Base-by-base conservation (phyloP, 768 basidiomycete species). In the Naematelia encephala region DNA sequence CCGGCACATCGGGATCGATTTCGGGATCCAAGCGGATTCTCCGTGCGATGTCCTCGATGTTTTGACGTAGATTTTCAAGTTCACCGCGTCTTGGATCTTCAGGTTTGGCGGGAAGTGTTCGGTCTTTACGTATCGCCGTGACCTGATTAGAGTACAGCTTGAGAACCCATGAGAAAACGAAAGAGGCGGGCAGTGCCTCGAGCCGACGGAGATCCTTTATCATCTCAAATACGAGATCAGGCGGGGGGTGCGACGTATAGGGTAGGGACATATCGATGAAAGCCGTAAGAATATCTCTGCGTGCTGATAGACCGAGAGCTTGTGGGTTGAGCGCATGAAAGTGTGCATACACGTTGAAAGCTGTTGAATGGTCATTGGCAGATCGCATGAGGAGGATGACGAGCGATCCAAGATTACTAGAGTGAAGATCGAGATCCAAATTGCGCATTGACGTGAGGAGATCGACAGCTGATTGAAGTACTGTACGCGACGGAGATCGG, bases 131-230 rank as follows among this genome's bases (percentile, higher is more conserved):
- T 21, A 62, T 50, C 30, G 58, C 55, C 64, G 66, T 73, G 44
- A 70, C 69, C 49, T 62, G 47, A 47, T 57, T 52, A 56, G 71
- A 67, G 48, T 73, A 72, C 5, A 56, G 57, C 29, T 80, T 80
- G 19, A 91, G 78, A 58, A 91, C 79, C 53, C 85, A 83, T 22
- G 84, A 86, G 69, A 91, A 90, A 11, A 87, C 82, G 51, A 83
- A 78, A 1, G 80, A 78, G 0, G 84, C 82, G 54, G 87, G 79
- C 10, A 79, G 78, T 53, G 85, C 77, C 21, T 87, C 87, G 1
- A 83, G 82, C 12, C 78, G 75, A 25, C 84, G 85, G 89, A 93
- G 92, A 77, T 91, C 89, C 34, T 81, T 82, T 57, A 91, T 82
- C 51, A 93, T 87, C 54, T 83, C 82, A 74, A 91, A 85, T 75